Evolutionary conservation across 1,284 basidiomycete species (phyloP), one percentile per base, ranked within the genome.

Genomic region (Xerocomus amazonicus): DNA sequence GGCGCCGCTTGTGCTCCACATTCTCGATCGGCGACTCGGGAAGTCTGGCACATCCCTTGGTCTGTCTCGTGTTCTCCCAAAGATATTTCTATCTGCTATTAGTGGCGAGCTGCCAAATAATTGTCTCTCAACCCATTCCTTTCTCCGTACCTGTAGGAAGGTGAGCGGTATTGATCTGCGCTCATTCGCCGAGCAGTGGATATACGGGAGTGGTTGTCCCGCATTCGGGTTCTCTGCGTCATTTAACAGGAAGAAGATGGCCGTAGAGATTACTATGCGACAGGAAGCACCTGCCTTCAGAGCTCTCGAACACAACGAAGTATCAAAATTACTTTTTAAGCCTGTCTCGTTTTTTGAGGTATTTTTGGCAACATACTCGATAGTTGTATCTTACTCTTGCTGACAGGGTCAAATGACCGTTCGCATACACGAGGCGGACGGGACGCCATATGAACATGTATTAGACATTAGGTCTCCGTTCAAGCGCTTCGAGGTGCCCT

Each of bases 381-480:
- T 23, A 23, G 19, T 23, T 23, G 19, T 23, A 31, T 53, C 43
- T 61, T 39, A 58, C 37, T 19, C 9, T 43, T 10, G 29, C 36
- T 17, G 16, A 56, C 14, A 92, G 80, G 96, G 95, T 13, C 92
- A 94, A 74, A 92, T 99, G 88, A 98, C 97, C 14, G 90, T 99
- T 46, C 91, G 97, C 16, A 98, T 99, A 50, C 95, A 99, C 67
- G 97, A 99, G 75, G 95, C 95, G 1, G 97, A 99, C 65, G 97
- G 97, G 1, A 98, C 97, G 35, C 96, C 97, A 0, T 99, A 99
- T 65, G 97, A 99, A 69, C 97, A 99, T 65, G 92, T 99, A 17
- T 78, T 99, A 36, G 94, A 97, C 65, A 90, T 99, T 52, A 86
- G 90, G 36, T 82, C 81, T 17, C 71, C 83, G 1, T 90, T 89